A percentile compares a stretch with the other conserved stretches of the same genome.
These are phyloP conservation scores for Didymella arachidicola DNA, from an alignment of 2,329 filamentous ascomycete genomes.

Conservation along the genomic window DNA sequence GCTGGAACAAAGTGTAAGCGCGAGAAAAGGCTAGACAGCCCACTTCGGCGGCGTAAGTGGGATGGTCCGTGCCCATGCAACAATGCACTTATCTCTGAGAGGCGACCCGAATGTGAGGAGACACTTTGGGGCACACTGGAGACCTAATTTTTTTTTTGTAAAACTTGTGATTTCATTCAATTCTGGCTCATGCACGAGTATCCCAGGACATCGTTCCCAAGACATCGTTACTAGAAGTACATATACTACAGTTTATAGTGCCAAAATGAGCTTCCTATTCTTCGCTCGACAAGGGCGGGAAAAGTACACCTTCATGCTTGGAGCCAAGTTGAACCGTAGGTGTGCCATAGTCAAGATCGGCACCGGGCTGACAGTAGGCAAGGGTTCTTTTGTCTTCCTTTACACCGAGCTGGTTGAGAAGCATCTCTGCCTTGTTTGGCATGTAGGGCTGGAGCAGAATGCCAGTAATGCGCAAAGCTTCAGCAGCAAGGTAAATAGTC, in stretches of 20 bases:
- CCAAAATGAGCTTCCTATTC: slow-evolving; percentile 22
- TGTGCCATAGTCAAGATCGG: slow-evolving; percentile 74
- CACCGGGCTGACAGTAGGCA: slow-evolving; percentile 66
- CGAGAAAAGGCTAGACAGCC: slow-evolving; percentile 27
- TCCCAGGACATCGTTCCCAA: neutral
- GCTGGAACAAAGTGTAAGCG: slow-evolving; percentile 16
- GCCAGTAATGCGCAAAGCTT: slow-evolving; percentile 78
- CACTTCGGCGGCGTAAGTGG: slow-evolving; percentile 29
- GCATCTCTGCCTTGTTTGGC: slow-evolving; percentile 73
- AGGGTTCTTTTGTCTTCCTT: slow-evolving; percentile 67
- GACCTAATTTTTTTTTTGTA: neutral
- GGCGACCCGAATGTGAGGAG: neutral
- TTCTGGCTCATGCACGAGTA: neutral
- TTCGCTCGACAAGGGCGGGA: slow-evolving; percentile 54
- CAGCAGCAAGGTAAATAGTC: slow-evolving; percentile 74
- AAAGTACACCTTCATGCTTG: slow-evolving; percentile 58
- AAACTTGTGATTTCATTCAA: neutral
- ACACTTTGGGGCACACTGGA: neutral
- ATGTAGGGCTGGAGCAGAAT: slow-evolving; percentile 93
- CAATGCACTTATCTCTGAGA: neutral
- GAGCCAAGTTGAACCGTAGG: slow-evolving; percentile 52
- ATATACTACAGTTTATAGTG: slow-evolving; percentile 13
- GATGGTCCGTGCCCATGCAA: slow-evolving; percentile 11
- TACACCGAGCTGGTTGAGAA: slow-evolving; percentile 84
- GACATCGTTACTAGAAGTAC: slow-evolving; percentile 4